A percentile compares a stretch with the other conserved stretches of the same genome.
Conservation (phyloP, 2,329 filamentous ascomycete species). For the Elsinoe batatas region DNA sequence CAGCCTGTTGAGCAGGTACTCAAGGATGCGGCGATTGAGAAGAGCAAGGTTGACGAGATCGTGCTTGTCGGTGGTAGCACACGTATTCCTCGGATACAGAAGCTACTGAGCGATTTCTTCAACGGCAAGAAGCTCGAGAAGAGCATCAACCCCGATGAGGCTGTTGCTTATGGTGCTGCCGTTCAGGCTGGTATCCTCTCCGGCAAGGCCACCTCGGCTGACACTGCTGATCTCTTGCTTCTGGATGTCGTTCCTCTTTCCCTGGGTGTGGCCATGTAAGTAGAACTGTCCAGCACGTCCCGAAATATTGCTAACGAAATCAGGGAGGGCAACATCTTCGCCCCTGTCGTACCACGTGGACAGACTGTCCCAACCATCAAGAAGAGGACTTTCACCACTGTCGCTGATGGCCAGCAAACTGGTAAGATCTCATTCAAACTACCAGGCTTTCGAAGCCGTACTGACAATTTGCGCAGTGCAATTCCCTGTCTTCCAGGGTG, state of each 20-base stretch:
- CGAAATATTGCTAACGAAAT: too few species aligned
- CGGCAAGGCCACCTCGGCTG: conserved; percentile 91
- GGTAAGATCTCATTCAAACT: conserved; percentile 53
- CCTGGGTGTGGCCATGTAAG: conserved; percentile 85
- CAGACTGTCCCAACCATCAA: conserved; percentile 50
- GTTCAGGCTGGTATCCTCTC: conserved; percentile 98
- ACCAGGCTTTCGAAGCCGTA: neutral
- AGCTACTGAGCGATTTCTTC: conserved; percentile 98
- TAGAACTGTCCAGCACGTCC: too few species aligned
- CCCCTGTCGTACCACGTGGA: conserved; percentile 67
- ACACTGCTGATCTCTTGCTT: conserved; percentile 87
- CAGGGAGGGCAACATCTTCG: conserved; percentile 90
- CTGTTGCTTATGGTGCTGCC: conserved; percentile 95
- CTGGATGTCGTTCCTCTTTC: conserved; percentile 94
- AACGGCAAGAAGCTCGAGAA: conserved; percentile 99
- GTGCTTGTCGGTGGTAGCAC: conserved; percentile 98
- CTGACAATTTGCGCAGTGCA: conserved; percentile 1
- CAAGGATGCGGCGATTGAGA: conserved; percentile 81
- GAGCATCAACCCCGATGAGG: conserved; percentile 99
- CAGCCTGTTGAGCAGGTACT: conserved; percentile 94
- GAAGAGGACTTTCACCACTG: conserved; percentile 85
- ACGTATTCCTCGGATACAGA: conserved; percentile 98
- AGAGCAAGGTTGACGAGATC: conserved; percentile 92
- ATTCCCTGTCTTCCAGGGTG: conserved; percentile 79
- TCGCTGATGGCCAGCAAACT: conserved; percentile 62